Base-by-base conservation (phyloP, 1,284 basidiomycete genomes). In the Cutaneotrichosporon cavernicola region DNA sequence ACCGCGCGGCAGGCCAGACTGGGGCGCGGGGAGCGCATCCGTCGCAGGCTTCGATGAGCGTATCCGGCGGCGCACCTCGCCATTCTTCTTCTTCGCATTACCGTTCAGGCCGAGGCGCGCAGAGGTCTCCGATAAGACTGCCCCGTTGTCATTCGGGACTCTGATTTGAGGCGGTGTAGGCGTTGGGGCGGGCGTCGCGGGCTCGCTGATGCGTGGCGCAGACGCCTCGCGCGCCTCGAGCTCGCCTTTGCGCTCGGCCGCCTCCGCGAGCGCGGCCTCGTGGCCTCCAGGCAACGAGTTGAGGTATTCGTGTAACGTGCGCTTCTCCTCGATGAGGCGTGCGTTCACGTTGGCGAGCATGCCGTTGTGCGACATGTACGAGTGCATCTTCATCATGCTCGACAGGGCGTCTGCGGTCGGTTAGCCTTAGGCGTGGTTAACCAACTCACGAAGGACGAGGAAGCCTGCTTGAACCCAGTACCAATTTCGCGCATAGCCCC, bases 391-490 rank as follows among this genome's bases (percentile, higher is more conserved):
- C 80, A 81, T 81, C 69, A 81, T 68, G 56, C 66, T 76, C 10
- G 80, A 79, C 60, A 81, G 58, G 8, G 75, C 69, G 55, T 81
- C 78, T 80, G 63, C 0, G 11, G 18, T 65, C 46, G 65, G 58
- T 31, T 9, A 13, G 21, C 38, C 31, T 21, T 6, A 11, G 14
- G 14, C 14, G 34, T 4, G 22, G 10, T 13, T 8, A 31, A 2
- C 2, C 4, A 2, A 75, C 78, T 76, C 67, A 80, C 78, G 96
- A n/a, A 98, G 81, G 0, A 93, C 95, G 60, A 98, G 84, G 81
- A 94, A 98, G 9, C 95, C 95, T 0, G 92, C 92, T 79, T 99
- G 96, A 1, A 98, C 95, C 95, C 96, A 97, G 46, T 92, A 93
- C 95, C 94, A 98, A 70, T 93, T 86, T 60, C 91, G 89, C 47